A percentile compares a stretch with the other conserved stretches of the same genome.
Evolutionary conservation across 352 stramenopile genomes (phyloP).

Genomic region (Phytophthora colocasiae): DNA sequence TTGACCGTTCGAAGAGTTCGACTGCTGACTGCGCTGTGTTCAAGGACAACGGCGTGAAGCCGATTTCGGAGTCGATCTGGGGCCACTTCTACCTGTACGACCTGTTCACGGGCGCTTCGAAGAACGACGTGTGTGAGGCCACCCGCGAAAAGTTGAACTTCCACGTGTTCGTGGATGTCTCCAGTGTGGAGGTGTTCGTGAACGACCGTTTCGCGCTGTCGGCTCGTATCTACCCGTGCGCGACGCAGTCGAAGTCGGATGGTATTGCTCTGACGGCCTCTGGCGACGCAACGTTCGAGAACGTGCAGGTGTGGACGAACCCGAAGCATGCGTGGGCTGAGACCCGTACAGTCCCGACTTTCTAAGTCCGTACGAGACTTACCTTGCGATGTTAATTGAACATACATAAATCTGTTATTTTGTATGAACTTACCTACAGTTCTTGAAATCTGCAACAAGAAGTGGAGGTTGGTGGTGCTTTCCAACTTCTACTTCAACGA

Average conservation of each 20-base stretch:
- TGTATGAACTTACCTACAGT: not conserved
- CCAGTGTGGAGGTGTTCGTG: slow-evolving; percentile 63
- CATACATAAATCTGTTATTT: slow-evolving; percentile 17
- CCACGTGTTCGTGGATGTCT: slow-evolving; percentile 75
- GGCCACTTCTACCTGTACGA: slow-evolving; percentile 73
- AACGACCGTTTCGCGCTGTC: slow-evolving; percentile 74
- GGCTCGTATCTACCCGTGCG: slow-evolving; percentile 72
- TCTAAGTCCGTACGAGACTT: slow-evolving; percentile 24
- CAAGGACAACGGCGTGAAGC: slow-evolving; percentile 38
- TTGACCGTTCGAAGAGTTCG: slow-evolving; percentile 63
- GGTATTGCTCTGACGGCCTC: slow-evolving; percentile 62
- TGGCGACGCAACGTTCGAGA: slow-evolving; percentile 57
- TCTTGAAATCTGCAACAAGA: too few relatives aligned
- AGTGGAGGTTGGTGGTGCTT: too few relatives aligned
- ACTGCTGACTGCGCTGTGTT: slow-evolving; percentile 56
- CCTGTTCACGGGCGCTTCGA: slow-evolving; percentile 34
- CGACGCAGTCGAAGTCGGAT: slow-evolving; percentile 50
- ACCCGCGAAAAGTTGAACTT: slow-evolving; percentile 59
- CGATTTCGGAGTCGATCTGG: slow-evolving; percentile 43
- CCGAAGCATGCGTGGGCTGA: slow-evolving; percentile 68
- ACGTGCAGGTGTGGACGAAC: slow-evolving; percentile 72
- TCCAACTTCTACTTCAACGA: not conserved
- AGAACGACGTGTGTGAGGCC: slow-evolving; percentile 41
- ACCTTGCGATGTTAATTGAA: slow-evolving; percentile 7
- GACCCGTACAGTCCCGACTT: slow-evolving; percentile 41